Evolutionary conservation across 345 rosid genomes (phyloP).

Genomic region (Gossypium raimondii): DNA sequence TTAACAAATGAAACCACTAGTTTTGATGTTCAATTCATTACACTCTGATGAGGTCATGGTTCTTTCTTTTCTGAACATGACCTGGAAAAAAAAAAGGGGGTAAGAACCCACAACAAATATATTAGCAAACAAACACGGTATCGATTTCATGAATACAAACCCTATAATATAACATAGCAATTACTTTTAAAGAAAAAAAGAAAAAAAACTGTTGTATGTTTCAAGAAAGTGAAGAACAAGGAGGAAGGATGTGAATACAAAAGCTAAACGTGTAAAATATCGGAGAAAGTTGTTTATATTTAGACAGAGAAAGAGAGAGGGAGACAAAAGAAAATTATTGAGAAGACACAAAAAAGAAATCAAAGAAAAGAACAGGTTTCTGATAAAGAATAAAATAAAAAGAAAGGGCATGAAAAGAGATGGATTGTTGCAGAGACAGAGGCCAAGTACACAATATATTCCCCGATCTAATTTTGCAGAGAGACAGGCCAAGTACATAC

Average conservation of each 20-base stretch:
- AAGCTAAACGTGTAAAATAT: too few relatives aligned
- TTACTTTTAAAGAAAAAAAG: not conserved
- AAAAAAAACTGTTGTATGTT: not conserved
- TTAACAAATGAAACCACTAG: constrained; percentile 14
- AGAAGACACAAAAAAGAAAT: not conserved
- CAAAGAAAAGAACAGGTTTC: not conserved
- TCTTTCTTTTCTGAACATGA: not conserved
- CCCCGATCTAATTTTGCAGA: constrained; percentile 25
- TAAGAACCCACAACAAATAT: not conserved
- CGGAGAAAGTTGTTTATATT: not conserved
- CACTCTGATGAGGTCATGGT: not conserved
- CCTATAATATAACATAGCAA: not conserved
- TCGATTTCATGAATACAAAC: not conserved
- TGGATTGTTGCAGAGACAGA: not conserved
- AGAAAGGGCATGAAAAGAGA: not conserved
- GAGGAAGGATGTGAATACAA: not conserved
- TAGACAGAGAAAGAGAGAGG: not conserved
- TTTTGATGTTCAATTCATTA: constrained; percentile 13
- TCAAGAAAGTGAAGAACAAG: not conserved
- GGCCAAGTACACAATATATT: constrained; percentile 2
- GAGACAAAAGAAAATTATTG: too few relatives aligned
- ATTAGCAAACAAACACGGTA: not conserved
- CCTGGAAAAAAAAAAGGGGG: not conserved
- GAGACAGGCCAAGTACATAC: constrained; percentile 20
- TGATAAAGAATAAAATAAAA: not conserved